Evolutionary conservation across 2,329 filamentous ascomycete genomes (phyloP).

Genomic region (Lachnellula suecica): DNA sequence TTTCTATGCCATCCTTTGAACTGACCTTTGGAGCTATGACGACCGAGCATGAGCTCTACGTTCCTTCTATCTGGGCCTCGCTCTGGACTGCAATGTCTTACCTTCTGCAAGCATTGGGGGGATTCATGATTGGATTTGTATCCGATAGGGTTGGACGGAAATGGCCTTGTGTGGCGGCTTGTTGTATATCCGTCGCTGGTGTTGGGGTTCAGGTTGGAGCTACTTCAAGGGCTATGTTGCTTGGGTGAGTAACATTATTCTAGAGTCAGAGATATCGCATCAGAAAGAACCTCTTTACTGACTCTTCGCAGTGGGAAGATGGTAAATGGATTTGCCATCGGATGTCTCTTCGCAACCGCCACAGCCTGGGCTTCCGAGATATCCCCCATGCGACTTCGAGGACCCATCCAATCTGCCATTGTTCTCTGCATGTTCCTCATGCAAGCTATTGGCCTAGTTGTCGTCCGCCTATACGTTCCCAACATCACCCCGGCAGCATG

Average conservation of each 20-base stretch:
- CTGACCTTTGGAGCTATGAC: slow-evolving; percentile 17
- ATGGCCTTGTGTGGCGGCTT: slow-evolving; percentile 13
- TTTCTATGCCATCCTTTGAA: slow-evolving; percentile 19
- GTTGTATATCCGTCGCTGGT: slow-evolving; percentile 12
- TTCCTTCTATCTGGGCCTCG: slow-evolving; percentile 21
- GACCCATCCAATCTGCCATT: slow-evolving; percentile 20
- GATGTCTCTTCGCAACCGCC: slow-evolving; percentile 13
- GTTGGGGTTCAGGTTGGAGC: slow-evolving; percentile 16
- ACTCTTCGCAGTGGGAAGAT: slow-evolving; percentile 13
- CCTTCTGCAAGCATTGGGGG: slow-evolving; percentile 16
- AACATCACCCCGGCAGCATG: slow-evolving; percentile 14
- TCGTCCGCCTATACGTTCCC: slow-evolving; percentile 18
- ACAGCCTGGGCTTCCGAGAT: slow-evolving; percentile 19
- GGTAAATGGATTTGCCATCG: slow-evolving; percentile 21
- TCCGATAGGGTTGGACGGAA: slow-evolving; percentile 18
- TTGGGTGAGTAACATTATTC: not conserved
- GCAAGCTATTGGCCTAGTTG: slow-evolving; percentile 16
- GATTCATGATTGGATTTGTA: slow-evolving; percentile 14
- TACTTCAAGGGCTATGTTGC: slow-evolving; percentile 11
- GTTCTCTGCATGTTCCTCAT: slow-evolving; percentile 20
- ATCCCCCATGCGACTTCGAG: slow-evolving; percentile 14
- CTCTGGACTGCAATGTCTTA: slow-evolving; percentile 21
- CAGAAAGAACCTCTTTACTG: too few species aligned
- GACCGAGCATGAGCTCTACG: slow-evolving; percentile 20
- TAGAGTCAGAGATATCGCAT: too few species aligned